A percentile compares a stretch with the other conserved stretches of the same genome.
These are phyloP conservation scores for Wickerhamiella dianesei DNA, from an alignment of 805 yeast species.

Conservation along the genomic window DNA sequence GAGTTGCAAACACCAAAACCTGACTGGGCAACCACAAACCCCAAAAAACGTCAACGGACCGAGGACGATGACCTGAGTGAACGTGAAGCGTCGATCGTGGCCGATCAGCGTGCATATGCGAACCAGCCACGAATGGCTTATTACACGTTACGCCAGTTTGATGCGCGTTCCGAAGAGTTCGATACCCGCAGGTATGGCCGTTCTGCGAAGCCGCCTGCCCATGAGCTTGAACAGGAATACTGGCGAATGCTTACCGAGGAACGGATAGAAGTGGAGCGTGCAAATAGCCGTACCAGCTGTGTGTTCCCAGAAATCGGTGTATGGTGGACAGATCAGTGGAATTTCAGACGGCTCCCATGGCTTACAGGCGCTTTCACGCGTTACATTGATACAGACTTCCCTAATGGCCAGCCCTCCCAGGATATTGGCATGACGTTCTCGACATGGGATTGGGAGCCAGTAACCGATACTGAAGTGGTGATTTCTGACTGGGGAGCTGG, in stretches of 20 bases:
- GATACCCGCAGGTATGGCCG: background rate
- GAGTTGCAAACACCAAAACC: background rate
- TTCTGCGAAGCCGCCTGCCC: background rate
- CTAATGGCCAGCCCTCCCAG: background rate
- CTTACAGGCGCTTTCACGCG: conserved; percentile 57
- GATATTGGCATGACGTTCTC: background rate
- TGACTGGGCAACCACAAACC: background rate
- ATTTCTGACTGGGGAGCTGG: conserved; percentile 73
- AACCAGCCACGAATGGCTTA: background rate
- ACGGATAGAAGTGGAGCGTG: background rate
- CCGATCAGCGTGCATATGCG: background rate
- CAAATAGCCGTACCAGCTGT: background rate
- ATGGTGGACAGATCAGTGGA: conserved; percentile 39
- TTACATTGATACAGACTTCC: conserved; percentile 31
- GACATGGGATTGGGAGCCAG: background rate
- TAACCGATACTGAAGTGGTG: conserved; percentile 52
- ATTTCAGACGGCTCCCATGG: conserved; percentile 58
- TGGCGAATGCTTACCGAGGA: background rate
- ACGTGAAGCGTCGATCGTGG: conserved; percentile 27
- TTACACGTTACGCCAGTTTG: background rate
- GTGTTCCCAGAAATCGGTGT: background rate
- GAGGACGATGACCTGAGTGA: conserved; percentile 27
- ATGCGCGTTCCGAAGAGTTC: background rate
- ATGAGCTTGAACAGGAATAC: background rate
- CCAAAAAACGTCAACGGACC: background rate